These are phyloP conservation scores for Starmerella khaoyaiensis DNA, from an alignment of 805 yeast species.

Conservation along the genomic window DNA sequence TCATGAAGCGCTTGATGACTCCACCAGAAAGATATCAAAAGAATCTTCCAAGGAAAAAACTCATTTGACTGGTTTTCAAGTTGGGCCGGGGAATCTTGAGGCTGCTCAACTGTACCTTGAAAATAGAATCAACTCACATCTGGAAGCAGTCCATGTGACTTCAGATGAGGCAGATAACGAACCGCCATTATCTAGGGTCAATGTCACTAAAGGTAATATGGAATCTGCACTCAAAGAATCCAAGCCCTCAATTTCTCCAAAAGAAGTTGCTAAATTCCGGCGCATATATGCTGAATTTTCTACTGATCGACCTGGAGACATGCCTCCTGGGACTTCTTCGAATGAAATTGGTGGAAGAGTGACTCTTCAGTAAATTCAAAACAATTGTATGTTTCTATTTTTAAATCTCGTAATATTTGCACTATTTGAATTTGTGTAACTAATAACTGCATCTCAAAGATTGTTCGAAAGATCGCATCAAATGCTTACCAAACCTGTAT, in stretches of 20 bases:
- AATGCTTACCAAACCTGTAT: no score
- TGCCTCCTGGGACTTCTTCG: slow-evolving; percentile 77
- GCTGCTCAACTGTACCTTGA: slow-evolving; percentile 7
- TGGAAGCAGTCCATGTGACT: no score
- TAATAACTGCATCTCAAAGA: no score
- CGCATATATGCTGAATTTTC: slow-evolving; percentile 60
- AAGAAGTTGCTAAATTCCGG: slow-evolving; percentile 51
- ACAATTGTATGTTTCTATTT: no score
- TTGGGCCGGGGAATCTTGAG: slow-evolving; percentile 13
- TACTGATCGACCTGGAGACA: slow-evolving; percentile 66
- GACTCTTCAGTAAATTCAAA: slow-evolving; percentile 62
- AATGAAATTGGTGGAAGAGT: slow-evolving; percentile 74
- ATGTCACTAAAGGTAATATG: no score
- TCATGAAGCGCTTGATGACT: slow-evolving; percentile 36
- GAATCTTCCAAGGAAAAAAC: slow-evolving; percentile 13
- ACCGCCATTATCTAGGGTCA: no score
- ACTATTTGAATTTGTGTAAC: neutral
- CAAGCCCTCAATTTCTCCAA: slow-evolving; percentile 73
- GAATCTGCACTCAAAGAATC: slow-evolving; percentile 55
- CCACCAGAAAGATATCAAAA: neutral
- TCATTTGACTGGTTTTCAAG: slow-evolving; percentile 12
- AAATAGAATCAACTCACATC: neutral
- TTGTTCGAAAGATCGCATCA: no score
- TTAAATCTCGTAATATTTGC: no score
- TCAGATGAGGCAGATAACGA: neutral